phyloP scores from a whole-genome alignment of 208 protist species.

The Leishmania tropica region DNA sequence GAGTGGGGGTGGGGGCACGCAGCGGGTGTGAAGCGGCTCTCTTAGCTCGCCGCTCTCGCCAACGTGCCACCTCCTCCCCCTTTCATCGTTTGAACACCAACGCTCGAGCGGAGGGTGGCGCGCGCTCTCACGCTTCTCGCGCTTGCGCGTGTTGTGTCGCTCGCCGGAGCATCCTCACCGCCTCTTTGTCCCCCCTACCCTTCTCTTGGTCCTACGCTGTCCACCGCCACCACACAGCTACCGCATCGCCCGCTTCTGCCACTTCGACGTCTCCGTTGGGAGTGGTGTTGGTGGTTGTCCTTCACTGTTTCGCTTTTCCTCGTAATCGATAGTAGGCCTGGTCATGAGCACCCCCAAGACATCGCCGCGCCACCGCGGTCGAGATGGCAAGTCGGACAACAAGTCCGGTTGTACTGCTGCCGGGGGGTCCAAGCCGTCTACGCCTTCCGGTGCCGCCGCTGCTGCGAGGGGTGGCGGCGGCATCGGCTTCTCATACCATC shows the following conservation, averaged over 20 bases:
- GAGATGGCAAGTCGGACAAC: background rate
- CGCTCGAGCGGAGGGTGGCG: background rate
- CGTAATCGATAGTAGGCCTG: background rate
- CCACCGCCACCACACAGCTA: background rate
- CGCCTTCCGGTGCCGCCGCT: background rate
- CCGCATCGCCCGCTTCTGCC: background rate
- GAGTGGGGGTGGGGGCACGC: too few species aligned
- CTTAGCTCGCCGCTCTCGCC: background rate
- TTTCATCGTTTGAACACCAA: background rate
- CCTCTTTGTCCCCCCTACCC: background rate
- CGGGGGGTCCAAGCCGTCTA: background rate
- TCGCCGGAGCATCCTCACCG: background rate
- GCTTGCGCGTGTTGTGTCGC: background rate
- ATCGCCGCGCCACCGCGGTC: background rate
- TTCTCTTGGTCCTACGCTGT: background rate
- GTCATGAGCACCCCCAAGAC: slow-evolving; percentile 7
- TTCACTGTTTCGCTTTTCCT: background rate
- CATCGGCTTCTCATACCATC: slow-evolving; percentile 6
- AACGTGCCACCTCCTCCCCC: background rate
- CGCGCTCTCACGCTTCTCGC: too few species aligned
- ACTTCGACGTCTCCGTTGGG: background rate
- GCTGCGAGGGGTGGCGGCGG: background rate
- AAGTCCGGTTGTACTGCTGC: background rate
- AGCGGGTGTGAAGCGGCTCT: background rate
- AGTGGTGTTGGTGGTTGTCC: background rate